Base-by-base conservation (phyloP, 2,329 filamentous ascomycete species). In the Colletotrichum horii region DNA sequence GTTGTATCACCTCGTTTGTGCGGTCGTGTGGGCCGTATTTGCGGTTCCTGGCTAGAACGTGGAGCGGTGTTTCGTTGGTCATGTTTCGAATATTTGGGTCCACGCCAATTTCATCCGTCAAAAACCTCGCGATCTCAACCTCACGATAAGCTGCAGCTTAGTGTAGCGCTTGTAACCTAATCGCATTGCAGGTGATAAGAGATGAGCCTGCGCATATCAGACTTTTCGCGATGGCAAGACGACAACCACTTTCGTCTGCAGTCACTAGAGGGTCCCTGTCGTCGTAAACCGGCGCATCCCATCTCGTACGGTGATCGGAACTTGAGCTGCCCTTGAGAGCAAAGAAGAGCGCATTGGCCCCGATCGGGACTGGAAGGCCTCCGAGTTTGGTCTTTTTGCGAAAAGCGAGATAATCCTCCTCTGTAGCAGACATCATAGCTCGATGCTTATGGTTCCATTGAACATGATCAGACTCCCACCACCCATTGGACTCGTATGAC, bases 1-100 rank as follows among this genome's bases (percentile, higher is more conserved):
- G 48, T 0, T 55, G n/a, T 22, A 24, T 0, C 52, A 56, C 26
- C 52, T 56, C 6, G 24, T 16, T 0, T 3, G 52, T 56, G n/a
- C 0, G 52, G 0, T 26, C 14, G 24, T 22, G 14, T 24, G 52
- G 22, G 15, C 22, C 22, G 9, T 56, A 8, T 26, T 0, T 2
- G 4, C 2, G 15, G 0, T 56, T 56, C 8, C 12, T 26, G n/a
- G 22, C 60, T 0, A 64, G 24, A 26, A 36, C 0, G 14, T 64
- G 60, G 16, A 28, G 7, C 24, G 60, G 32, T 4, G 60, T 64
- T 26, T 22, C n/a, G 11, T 22, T 0, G 14, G 24, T 3, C 14
- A 8, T 14, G 0, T 64, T 22, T 19, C 8, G 28, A n/a, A 64
- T 9, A 1, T 24, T 19, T 16, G 60, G 60, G 19, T 64, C 32